Conservation (phyloP, 257 asterid species). For the Gentiana macrophylla region DNA sequence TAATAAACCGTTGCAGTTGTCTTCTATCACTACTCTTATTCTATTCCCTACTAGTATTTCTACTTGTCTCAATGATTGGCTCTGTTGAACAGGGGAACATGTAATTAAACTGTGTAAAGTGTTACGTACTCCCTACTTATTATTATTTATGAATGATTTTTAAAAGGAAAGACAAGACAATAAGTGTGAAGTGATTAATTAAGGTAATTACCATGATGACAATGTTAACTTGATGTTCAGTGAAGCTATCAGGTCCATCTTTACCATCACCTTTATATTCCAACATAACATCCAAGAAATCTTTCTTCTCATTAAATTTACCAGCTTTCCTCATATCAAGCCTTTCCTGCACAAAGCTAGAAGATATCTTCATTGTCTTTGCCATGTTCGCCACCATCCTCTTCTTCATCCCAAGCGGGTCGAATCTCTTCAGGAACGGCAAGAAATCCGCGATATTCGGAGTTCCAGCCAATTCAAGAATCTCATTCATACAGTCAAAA, state of each 20-base stretch:
- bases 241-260: constrained; percentile 39
- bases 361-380: constrained; percentile 25
- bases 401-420: constrained; percentile 37
- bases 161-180: too few species aligned
- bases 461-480: constrained; percentile 33
- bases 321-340: constrained; percentile 24
- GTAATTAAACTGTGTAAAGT: too few species aligned
- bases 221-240: constrained; percentile 26
- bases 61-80: too few species aligned
- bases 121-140: too few species aligned
- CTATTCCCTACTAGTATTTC: too few species aligned
- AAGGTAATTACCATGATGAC: constrained; percentile 25
- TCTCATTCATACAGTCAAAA: constrained; percentile 38
- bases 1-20: too few species aligned
- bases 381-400: constrained; percentile 19
- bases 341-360: constrained; percentile 37
- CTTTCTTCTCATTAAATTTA: constrained; percentile 27
- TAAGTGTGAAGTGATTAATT: too few species aligned
- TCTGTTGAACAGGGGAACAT: too few species aligned
- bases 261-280: constrained; percentile 52
- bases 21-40: too few species aligned
- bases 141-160: too few species aligned
- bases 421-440: constrained; percentile 34
- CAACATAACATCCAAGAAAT: constrained; percentile 48
- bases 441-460: constrained; percentile 46